Evolutionary conservation across 148 eudicot genomes (phyloP).

Genomic region (Gaultheria prostrata): DNA sequence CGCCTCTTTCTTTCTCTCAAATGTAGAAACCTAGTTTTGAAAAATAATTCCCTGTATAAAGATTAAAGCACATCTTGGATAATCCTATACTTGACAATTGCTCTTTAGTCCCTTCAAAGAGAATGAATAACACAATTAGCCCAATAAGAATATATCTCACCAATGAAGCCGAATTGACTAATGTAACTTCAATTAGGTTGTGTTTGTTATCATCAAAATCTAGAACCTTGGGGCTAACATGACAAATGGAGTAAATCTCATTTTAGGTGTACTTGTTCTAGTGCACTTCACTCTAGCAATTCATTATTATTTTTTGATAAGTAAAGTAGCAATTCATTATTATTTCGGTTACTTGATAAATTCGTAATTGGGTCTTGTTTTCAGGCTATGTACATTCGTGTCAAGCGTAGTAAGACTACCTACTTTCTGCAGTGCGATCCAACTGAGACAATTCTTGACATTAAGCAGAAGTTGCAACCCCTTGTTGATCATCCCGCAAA

Average conservation of each 20-base stretch:
- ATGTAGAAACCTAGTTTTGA: no score
- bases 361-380: conserved; percentile 13
- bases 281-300: neutral
- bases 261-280: neutral
- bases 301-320: neutral
- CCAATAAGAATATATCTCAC: no score
- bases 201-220: no score
- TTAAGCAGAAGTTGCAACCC: conserved; percentile 70
- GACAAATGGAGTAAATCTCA: neutral
- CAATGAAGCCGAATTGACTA: no score
- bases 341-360: neutral
- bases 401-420: conserved; percentile 81
- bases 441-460: conserved; percentile 63
- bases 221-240: no score
- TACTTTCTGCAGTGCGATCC: conserved; percentile 93
- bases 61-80: no score
- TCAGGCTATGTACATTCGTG: conserved; percentile 96
- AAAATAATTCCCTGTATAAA: no score
- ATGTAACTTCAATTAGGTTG: no score
- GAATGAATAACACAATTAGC: no score
- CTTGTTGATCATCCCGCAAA: conserved; percentile 74
- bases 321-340: neutral
- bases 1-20: no score
- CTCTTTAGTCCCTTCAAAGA: no score
- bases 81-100: no score